Evolutionary conservation across 1,139 yeast genomes (phyloP).

Genomic region (Hemisphaericaspora subhashii): DNA sequence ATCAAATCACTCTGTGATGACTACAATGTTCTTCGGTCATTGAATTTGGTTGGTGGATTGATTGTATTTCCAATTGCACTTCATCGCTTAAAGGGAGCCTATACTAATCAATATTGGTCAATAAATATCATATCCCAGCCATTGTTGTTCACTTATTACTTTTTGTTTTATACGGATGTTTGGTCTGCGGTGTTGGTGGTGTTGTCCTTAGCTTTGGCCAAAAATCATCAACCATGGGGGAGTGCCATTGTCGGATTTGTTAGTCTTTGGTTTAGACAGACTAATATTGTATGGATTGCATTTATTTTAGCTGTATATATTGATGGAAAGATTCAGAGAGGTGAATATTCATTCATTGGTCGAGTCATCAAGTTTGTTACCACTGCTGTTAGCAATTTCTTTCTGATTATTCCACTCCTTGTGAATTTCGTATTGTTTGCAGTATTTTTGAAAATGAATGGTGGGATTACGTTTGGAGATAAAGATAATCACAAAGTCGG

Average conservation of each 20-base stretch:
- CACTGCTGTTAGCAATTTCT: conserved; percentile 25
- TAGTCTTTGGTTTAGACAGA: conserved; percentile 80
- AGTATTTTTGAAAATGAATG: conserved; percentile 59
- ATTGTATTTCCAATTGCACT: conserved; percentile 49
- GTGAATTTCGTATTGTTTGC: conserved; percentile 54
- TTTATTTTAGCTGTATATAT: conserved; percentile 59
- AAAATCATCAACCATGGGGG: conserved; percentile 16
- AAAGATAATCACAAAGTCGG: conserved; percentile 77
- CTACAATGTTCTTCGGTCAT: conserved; percentile 49
- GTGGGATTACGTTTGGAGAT: conserved; percentile 86
- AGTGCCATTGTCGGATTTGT: conserved; percentile 52
- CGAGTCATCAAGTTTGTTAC: conserved; percentile 20
- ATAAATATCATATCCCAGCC: conserved; percentile 63
- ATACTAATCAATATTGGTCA: conserved; percentile 42
- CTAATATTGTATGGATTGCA: conserved; percentile 84
- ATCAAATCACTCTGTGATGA: conserved; percentile 27
- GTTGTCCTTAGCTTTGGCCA: conserved; percentile 39
- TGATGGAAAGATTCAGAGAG: conserved; percentile 38
- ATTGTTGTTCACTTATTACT: conserved; percentile 67
- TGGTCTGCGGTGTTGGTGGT: conserved; percentile 81
- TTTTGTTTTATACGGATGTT: conserved; percentile 86
- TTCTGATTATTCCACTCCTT: conserved; percentile 48
- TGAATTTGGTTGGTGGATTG: conserved; percentile 66
- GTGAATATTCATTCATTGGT: conserved; percentile 5
- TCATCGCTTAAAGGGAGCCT: conserved; percentile 22